Percentiles rank a stretch among this genome's conserved stretches.
phyloP scores from a whole-genome alignment of 306 rosid species.

The Ammopiptanthus mongolicus region DNA sequence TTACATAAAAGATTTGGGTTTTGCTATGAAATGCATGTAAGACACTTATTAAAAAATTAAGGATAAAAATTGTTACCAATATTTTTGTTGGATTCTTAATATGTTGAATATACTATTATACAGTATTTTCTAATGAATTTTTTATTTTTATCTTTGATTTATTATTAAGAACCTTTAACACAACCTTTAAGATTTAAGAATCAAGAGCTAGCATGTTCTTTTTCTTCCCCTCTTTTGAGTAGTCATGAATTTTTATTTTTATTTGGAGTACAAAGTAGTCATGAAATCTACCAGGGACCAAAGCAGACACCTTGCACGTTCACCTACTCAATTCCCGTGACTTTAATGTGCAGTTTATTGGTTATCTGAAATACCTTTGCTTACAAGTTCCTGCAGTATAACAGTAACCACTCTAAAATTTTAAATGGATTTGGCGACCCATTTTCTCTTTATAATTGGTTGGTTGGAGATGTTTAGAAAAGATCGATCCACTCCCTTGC shows the following conservation, averaged over 20 bases:
- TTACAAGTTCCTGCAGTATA: neutral
- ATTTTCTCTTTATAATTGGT: neutral
- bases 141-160: too few relatives aligned
- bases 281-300: neutral
- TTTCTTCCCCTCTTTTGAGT: neutral
- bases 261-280: neutral
- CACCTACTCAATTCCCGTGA: slow-evolving; percentile 20
- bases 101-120: too few relatives aligned
- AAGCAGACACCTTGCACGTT: slow-evolving; percentile 1
- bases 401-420: neutral
- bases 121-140: too few relatives aligned
- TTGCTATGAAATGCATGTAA: too few relatives aligned
- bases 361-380: neutral
- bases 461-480: neutral
- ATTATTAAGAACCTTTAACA: too few relatives aligned
- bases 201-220: neutral
- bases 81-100: too few relatives aligned
- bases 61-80: too few relatives aligned
- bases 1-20: slow-evolving; percentile 5
- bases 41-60: too few relatives aligned
- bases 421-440: neutral
- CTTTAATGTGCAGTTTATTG: slow-evolving; percentile 7
- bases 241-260: neutral
- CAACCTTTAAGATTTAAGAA: too few relatives aligned
- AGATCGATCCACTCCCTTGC: neutral